These are phyloP conservation scores for Penicillium sp. DNA, from an alignment of 2,329 filamentous ascomycete species.

Conservation along the genomic window DNA sequence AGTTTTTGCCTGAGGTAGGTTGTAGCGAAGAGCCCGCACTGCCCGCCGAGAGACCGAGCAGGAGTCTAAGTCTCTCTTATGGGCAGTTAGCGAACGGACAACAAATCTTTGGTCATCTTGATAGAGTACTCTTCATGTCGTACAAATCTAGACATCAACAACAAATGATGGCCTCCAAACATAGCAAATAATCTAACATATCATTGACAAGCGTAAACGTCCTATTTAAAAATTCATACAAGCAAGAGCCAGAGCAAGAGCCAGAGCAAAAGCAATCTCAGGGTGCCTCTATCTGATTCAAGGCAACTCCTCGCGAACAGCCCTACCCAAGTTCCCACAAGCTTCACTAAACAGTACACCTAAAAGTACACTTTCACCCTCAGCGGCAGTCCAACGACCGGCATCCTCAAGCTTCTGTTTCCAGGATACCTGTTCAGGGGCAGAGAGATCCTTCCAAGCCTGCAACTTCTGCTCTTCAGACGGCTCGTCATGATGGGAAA, in stretches of 20 bases:
- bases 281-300: slow-evolving; percentile 4
- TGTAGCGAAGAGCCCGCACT: no score
- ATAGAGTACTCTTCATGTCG: no score
- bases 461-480: slow-evolving; percentile 18
- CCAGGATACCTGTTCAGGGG: slow-evolving; percentile 67
- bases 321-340: slow-evolving; percentile 17
- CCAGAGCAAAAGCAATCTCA: neutral
- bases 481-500: slow-evolving; percentile 4
- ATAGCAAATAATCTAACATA: neutral
- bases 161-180: no score
- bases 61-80: no score
- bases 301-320: slow-evolving; percentile 18
- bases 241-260: neutral
- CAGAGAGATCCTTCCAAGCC: slow-evolving; percentile 70
- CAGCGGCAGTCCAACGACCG: slow-evolving; percentile 76
- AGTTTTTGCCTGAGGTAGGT: no score
- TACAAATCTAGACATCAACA: no score
- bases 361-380: slow-evolving; percentile 75
- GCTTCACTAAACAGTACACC: slow-evolving; percentile 77
- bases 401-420: slow-evolving; percentile 67
- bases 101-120: no score
- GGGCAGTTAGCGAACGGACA: no score
- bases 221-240: slow-evolving; percentile 7
- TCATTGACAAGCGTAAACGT: slow-evolving; percentile 9
- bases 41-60: no score